A percentile compares a stretch with the other conserved stretches of the same genome.
These are phyloP conservation scores for Claviceps humidiphila DNA, from an alignment of 2,329 filamentous ascomycete genomes.

Conservation along the genomic window DNA sequence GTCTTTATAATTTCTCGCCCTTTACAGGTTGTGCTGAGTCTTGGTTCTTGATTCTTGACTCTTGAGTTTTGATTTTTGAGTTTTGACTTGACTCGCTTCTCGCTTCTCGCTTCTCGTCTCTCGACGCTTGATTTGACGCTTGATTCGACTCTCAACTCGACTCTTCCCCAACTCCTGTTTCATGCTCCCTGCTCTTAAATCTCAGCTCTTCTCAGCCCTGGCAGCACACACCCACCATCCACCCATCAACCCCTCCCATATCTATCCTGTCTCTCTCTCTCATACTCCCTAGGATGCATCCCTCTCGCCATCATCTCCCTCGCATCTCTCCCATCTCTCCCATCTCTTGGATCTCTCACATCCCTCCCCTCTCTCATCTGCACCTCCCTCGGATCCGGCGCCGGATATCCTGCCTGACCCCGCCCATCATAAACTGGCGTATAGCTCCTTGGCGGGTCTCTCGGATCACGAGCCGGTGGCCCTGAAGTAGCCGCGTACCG, in stretches of 20 bases:
- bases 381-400: slow-evolving; percentile 20
- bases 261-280: slow-evolving; percentile 30
- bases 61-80: no score
- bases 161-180: no score
- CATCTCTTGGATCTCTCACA: slow-evolving; percentile 16
- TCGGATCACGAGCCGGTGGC: slow-evolving; percentile 27
- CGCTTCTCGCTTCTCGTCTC: no score
- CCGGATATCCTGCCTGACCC: slow-evolving; percentile 24
- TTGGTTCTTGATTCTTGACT: no score
- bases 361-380: slow-evolving; percentile 20
- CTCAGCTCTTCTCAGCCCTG: no score
- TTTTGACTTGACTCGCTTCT: no score
- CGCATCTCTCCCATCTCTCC: slow-evolving; percentile 23
- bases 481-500: slow-evolving; percentile 31
- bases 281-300: slow-evolving; percentile 32
- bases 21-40: no score
- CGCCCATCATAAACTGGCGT: slow-evolving; percentile 33
- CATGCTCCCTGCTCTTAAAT: no score
- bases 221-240: not conserved
- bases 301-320: slow-evolving; percentile 28
- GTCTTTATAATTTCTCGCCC: not conserved
- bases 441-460: slow-evolving; percentile 31
- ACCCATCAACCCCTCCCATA: slow-evolving; percentile 25
- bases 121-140: no score
- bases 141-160: no score